phyloP scores from a whole-genome alignment of 331 rosid species.

The Saraca asoca region DNA sequence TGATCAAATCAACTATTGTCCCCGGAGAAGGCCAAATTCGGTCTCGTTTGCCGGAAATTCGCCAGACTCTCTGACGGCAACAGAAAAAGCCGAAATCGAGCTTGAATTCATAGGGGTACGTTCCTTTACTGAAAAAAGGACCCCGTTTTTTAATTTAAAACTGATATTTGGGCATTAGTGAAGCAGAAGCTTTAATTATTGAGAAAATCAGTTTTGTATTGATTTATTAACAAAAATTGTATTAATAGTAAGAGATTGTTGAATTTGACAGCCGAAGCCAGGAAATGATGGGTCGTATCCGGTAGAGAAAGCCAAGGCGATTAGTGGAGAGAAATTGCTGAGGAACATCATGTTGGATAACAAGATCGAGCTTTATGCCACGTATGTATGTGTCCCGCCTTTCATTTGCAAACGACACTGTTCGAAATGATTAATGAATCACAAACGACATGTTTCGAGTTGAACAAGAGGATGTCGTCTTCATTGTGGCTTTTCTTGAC shows the following conservation, averaged over 20 bases:
- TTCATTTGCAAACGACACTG: background rate
- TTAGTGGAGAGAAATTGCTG: slow-evolving; percentile 76
- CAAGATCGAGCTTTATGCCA: slow-evolving; percentile 85
- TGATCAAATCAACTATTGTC: background rate
- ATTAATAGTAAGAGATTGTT: background rate
- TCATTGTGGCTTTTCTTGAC: too few species aligned
- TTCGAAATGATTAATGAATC: too few species aligned
- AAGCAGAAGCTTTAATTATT: too few species aligned
- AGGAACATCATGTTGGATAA: slow-evolving; percentile 87
- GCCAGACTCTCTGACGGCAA: slow-evolving; percentile 29
- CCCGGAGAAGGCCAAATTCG: slow-evolving; percentile 37
- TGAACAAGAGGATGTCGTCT: too few species aligned
- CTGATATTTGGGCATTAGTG: background rate
- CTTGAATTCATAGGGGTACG: slow-evolving; percentile 80
- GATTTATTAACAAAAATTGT: background rate
- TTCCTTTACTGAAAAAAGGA: background rate
- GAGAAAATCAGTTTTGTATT: too few species aligned
- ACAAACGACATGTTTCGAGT: background rate
- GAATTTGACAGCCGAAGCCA: slow-evolving; percentile 62
- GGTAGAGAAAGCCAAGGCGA: slow-evolving; percentile 65
- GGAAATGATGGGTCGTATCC: slow-evolving; percentile 64
- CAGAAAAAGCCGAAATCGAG: slow-evolving; percentile 57
- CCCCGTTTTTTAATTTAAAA: background rate
- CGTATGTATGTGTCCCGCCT: slow-evolving; percentile 63
- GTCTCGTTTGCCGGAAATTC: slow-evolving; percentile 41